Evolutionary conservation across 345 rosid genomes (phyloP).

Genomic region (Noccaea caerulescens): DNA sequence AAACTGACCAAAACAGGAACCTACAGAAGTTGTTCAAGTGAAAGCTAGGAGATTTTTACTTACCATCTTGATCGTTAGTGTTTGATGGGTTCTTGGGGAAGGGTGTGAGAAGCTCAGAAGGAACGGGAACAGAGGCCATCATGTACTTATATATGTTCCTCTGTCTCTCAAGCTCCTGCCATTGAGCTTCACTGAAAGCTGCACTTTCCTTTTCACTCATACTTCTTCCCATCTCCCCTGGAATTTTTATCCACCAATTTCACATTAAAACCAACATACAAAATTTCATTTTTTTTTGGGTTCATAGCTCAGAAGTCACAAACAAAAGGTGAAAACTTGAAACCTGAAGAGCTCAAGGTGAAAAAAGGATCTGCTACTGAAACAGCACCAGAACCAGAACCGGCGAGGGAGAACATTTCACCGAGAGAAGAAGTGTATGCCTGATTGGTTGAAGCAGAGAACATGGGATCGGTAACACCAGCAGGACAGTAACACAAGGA

Average conservation of each 20-base stretch:
- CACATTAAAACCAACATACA: conserved; percentile 9
- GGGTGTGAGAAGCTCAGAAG: conserved; percentile 61
- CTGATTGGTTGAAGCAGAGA: conserved; percentile 52
- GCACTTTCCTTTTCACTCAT: conserved; percentile 46
- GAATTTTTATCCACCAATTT: conserved; percentile 8
- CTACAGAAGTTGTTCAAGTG: conserved; percentile 6
- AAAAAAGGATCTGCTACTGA: conserved; percentile 47
- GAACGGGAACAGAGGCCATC: conserved; percentile 79
- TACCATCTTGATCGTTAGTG: conserved; percentile 33
- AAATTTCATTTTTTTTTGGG: not conserved
- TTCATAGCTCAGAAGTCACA: not conserved
- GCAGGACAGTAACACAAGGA: conserved; percentile 41
- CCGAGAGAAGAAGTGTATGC: conserved; percentile 32
- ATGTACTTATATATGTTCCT: conserved; percentile 74
- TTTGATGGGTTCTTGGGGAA: conserved; percentile 29
- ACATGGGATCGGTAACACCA: conserved; percentile 49
- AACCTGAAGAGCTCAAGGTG: conserved; percentile 49
- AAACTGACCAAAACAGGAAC: conserved; percentile 34
- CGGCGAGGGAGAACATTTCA: conserved; percentile 48
- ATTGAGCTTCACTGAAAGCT: conserved; percentile 79
- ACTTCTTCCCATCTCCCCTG: conserved; percentile 58
- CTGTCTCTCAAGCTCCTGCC: conserved; percentile 86
- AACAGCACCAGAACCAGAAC: conserved; percentile 48
- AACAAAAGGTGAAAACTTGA: conserved; percentile 42
- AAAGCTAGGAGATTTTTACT: conserved; percentile 21